Evolutionary conservation across 2,329 filamentous ascomycete species (phyloP), one percentile per base, ranked within the genome.

Genomic region (Lecanoromycetidae sp.): DNA sequence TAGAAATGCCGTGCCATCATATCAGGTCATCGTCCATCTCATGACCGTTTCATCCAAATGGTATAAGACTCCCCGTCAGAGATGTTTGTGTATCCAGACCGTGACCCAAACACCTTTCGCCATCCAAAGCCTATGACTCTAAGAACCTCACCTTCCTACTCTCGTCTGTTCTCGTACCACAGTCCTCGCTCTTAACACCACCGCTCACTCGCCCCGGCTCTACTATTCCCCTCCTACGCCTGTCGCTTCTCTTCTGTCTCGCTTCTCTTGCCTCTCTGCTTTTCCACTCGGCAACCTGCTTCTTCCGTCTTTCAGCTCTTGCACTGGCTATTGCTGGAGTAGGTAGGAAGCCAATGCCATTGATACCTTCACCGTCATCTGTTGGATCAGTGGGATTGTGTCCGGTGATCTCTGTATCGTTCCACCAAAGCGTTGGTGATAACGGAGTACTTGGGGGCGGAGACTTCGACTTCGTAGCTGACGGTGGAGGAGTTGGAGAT

Each of bases 321-420:
- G 70, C 70, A 62, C 74, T 73, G 1, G 75, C 76, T 25, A 77
- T 70, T 33, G 75, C 72, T 13, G 76, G 69, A 2, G 76, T 80
- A 3, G 77, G 77, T 49, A 70, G 71, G 60, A 80, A 81, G 0
- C 77, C 77, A 47, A 81, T 70, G 1, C 77, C 77, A 55, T 81
- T 80, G 52, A 80, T 71, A 4, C 77, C 77, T 46, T 75, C 74
- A 3, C 77, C 76, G 57, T 81, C 77, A 56, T 80, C 77, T 32
- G 71, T 71, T 5, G 73, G 72, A 45, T 77, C 73, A 4, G 63
- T 67, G 3, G 70, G 68, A 43, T 74, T 67, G 55, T 79, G 74
- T 12, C 76, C 76, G 4, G 77, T 80, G 56, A 80, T 80, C 57
- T 81, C 77, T 30, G 68, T 67, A 53, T 77, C 73, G 56, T 72